These are phyloP conservation scores for Suhomyces bokatorum DNA, from an alignment of 1,139 yeast genomes.

Conservation along the genomic window DNA sequence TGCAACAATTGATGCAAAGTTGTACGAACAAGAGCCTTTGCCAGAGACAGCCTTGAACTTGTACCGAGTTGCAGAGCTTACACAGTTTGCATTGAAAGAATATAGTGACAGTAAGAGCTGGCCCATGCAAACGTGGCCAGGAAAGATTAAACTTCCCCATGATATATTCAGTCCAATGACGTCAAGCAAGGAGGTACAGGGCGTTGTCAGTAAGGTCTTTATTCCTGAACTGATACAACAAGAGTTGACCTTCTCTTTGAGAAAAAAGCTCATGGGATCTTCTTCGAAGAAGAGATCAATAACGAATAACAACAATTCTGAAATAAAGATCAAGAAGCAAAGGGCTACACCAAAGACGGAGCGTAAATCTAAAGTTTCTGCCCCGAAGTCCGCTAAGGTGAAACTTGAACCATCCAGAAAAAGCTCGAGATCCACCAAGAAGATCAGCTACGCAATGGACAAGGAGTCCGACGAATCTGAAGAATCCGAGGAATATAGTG, in stretches of 20 bases:
- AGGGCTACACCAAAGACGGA: slow-evolving; percentile 1
- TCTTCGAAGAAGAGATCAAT: slow-evolving; percentile 15
- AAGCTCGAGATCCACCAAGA: slow-evolving; percentile 41
- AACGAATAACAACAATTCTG: slow-evolving; percentile 1
- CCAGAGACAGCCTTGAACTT: slow-evolving; percentile 40
- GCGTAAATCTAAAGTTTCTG: background rate
- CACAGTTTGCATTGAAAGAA: slow-evolving; percentile 65
- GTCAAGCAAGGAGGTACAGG: slow-evolving; percentile 45
- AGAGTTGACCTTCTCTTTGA: slow-evolving; percentile 29
- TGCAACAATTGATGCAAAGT: slow-evolving; percentile 38
- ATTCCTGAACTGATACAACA: slow-evolving; percentile 46
- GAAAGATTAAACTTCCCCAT: slow-evolving; percentile 63
- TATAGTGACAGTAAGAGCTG: slow-evolving; percentile 60
- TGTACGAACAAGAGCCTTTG: slow-evolving; percentile 30
- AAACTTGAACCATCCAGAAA: slow-evolving; percentile 36
- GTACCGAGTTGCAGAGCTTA: slow-evolving; percentile 70
- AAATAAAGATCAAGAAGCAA: slow-evolving; percentile 7
- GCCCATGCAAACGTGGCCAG: slow-evolving; percentile 82
- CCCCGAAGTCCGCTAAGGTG: slow-evolving; percentile 4
- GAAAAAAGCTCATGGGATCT: slow-evolving; percentile 22
- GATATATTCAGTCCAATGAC: slow-evolving; percentile 66
- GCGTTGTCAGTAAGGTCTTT: slow-evolving; percentile 46
- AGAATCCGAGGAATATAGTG: slow-evolving; percentile 1
- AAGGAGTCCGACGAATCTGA: slow-evolving; percentile 4
- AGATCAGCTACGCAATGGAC: slow-evolving; percentile 42